These are phyloP conservation scores for Myxozyma kluyveri DNA, from an alignment of 805 yeast species.

Conservation along the genomic window DNA sequence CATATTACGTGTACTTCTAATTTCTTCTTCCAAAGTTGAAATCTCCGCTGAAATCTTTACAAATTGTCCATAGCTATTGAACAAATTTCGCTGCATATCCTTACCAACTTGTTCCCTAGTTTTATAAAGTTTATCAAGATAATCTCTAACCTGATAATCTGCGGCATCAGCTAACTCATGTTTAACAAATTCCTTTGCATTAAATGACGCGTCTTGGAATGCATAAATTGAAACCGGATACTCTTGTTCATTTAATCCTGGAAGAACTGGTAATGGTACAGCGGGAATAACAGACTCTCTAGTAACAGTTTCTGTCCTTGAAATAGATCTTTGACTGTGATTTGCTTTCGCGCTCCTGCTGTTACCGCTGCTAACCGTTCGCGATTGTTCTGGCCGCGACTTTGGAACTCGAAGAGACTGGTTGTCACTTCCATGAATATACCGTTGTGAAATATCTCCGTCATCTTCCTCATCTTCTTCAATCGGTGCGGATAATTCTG, in stretches of 20 bases:
- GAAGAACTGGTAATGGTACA: conserved; percentile 4
- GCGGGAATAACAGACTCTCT: background rate
- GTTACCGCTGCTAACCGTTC: too few relatives aligned
- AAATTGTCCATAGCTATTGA: conserved; percentile 25
- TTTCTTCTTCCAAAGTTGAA: conserved; percentile 22
- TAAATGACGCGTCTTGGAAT: conserved; percentile 16
- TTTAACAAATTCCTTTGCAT: conserved; percentile 7
- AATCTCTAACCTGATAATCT: conserved; percentile 24
- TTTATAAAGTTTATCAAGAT: conserved; percentile 17
- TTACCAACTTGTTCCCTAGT: conserved; percentile 20
- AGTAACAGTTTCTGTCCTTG: too few relatives aligned
- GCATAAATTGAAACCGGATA: conserved; percentile 19
- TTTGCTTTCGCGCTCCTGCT: too few relatives aligned
- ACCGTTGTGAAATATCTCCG: too few relatives aligned
- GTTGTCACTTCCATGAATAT: too few relatives aligned
- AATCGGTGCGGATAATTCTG: too few relatives aligned
- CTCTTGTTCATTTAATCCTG: conserved; percentile 16
- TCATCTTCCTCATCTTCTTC: background rate
- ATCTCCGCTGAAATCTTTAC: conserved; percentile 27
- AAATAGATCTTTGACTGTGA: too few relatives aligned
- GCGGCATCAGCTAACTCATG: conserved; percentile 15
- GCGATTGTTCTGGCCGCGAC: too few relatives aligned
- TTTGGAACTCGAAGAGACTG: too few relatives aligned
- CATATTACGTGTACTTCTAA: conserved; percentile 21
- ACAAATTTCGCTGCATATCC: conserved; percentile 27